These are phyloP conservation scores for Penicillium brasilianum DNA, from an alignment of 2,329 filamentous ascomycete species.

Conservation along the genomic window DNA sequence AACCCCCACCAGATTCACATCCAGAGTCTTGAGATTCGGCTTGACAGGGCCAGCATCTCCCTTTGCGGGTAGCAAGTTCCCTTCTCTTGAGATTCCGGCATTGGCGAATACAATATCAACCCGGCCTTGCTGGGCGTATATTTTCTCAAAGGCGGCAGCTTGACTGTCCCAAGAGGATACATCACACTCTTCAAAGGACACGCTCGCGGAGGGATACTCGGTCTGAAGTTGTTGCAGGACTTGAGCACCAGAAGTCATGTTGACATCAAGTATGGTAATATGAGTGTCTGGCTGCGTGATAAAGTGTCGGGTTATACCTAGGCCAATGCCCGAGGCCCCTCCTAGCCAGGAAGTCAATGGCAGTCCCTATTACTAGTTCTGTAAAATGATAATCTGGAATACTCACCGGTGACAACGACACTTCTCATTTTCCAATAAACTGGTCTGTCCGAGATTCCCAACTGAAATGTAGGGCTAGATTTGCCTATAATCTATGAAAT, in stretches of 20 bases:
- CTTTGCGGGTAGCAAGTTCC: conserved; percentile 38
- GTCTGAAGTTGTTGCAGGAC: conserved; percentile 30
- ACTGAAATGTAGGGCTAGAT: not conserved
- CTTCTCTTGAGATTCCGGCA: conserved; percentile 55
- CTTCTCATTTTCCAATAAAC: conserved; percentile 22
- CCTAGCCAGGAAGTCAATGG: conserved; percentile 26
- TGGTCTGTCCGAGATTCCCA: not conserved
- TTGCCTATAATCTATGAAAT: not conserved
- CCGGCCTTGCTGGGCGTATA: conserved; percentile 39
- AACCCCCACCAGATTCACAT: conserved; percentile 46
- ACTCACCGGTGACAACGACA: conserved; percentile 38
- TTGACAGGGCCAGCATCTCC: conserved; percentile 42
- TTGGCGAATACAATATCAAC: conserved; percentile 58
- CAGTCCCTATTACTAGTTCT: not conserved
- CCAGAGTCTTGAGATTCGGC: conserved; percentile 44
- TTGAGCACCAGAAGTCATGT: conserved; percentile 28
- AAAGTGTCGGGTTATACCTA: conserved; percentile 42
- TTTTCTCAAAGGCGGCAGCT: conserved; percentile 41
- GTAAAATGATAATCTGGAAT: not conserved
- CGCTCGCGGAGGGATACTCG: conserved; percentile 32
- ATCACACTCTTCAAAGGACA: conserved; percentile 40
- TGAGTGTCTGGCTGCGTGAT: conserved; percentile 36
- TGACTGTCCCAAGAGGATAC: conserved; percentile 45
- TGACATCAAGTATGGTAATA: conserved; percentile 42
- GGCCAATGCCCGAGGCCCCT: conserved; percentile 45